These are phyloP conservation scores for Pulveroboletus frians DNA, from an alignment of 768 basidiomycete species.

Conservation along the genomic window DNA sequence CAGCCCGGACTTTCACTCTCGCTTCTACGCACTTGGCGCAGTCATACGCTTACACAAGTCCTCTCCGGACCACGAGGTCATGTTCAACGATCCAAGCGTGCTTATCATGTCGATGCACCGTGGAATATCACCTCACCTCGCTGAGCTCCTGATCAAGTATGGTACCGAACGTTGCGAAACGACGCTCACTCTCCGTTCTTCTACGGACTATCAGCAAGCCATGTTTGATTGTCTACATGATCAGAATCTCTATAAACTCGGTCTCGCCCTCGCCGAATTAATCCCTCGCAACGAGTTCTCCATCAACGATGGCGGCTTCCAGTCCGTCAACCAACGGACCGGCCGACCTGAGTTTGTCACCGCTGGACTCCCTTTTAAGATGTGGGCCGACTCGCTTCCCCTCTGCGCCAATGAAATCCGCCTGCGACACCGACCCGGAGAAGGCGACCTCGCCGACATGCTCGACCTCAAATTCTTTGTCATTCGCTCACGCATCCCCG, in stretches of 20 bases:
- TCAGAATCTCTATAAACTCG: constrained; percentile 47
- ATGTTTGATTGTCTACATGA: constrained; percentile 48
- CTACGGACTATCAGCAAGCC: constrained; percentile 45
- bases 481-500: constrained; percentile 42
- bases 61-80: constrained; percentile 41
- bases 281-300: constrained; percentile 59
- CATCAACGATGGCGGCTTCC: constrained; percentile 52
- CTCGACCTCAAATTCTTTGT: constrained; percentile 58
- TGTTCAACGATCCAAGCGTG: constrained; percentile 43
- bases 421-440: constrained; percentile 33
- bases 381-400: constrained; percentile 57
- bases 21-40: constrained; percentile 48
- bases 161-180: constrained; percentile 46
- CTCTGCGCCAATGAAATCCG: constrained; percentile 55
- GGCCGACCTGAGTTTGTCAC: constrained; percentile 39
- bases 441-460: constrained; percentile 56
- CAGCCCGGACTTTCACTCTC: constrained; percentile 48
- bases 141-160: constrained; percentile 44
- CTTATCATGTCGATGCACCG: constrained; percentile 40
- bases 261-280: constrained; percentile 42
- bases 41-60: constrained; percentile 46
- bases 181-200: constrained; percentile 36
- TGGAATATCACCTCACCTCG: constrained; percentile 43
- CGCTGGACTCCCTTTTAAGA: constrained; percentile 53
- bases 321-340: constrained; percentile 38